These are phyloP conservation scores for Holtermannia corniformis DNA, from an alignment of 768 basidiomycete species.

Conservation along the genomic window DNA sequence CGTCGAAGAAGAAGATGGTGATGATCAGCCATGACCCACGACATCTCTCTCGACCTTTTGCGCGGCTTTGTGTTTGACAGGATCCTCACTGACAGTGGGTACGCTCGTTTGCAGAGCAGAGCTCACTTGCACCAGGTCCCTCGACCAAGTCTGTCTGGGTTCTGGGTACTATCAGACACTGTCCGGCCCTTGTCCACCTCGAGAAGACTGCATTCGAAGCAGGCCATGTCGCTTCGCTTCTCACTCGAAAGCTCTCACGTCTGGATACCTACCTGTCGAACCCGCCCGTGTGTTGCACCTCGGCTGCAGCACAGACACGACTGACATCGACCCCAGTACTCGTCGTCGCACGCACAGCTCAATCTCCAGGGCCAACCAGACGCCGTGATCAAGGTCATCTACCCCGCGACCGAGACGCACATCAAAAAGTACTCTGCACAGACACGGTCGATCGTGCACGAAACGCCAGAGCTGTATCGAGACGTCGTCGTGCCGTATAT, in stretches of 20 bases:
- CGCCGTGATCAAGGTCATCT: slow-evolving; percentile 72
- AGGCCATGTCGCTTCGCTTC: slow-evolving; percentile 8
- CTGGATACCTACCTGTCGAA: slow-evolving; percentile 73
- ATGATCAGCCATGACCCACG: too few species aligned
- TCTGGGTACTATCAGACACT: slow-evolving; percentile 54
- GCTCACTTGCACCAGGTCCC: slow-evolving; percentile 46
- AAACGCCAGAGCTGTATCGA: slow-evolving; percentile 71
- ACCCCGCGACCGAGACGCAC: slow-evolving; percentile 81
- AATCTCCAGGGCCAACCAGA: slow-evolving; percentile 48
- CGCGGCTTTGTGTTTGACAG: slow-evolving; percentile 51
- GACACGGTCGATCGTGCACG: slow-evolving; percentile 59
- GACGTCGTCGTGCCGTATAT: slow-evolving; percentile 71
- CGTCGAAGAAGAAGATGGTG: too few species aligned
- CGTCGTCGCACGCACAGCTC: slow-evolving; percentile 72
- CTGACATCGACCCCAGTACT: slow-evolving; percentile 52
- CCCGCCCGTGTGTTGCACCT: slow-evolving; percentile 48
- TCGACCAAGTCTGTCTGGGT: slow-evolving; percentile 55
- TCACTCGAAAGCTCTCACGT: slow-evolving; percentile 35
- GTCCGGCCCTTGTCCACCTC: slow-evolving; percentile 21
- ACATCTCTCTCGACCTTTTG: too few species aligned
- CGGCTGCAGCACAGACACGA: background rate
- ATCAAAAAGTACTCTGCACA: slow-evolving; percentile 83
- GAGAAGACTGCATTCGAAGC: slow-evolving; percentile 26
- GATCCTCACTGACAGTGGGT: slow-evolving; percentile 30
- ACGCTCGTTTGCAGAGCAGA: background rate